phyloP scores from a whole-genome alignment of 2,329 filamentous ascomycete species.

The Ophiostoma piceae region DNA sequence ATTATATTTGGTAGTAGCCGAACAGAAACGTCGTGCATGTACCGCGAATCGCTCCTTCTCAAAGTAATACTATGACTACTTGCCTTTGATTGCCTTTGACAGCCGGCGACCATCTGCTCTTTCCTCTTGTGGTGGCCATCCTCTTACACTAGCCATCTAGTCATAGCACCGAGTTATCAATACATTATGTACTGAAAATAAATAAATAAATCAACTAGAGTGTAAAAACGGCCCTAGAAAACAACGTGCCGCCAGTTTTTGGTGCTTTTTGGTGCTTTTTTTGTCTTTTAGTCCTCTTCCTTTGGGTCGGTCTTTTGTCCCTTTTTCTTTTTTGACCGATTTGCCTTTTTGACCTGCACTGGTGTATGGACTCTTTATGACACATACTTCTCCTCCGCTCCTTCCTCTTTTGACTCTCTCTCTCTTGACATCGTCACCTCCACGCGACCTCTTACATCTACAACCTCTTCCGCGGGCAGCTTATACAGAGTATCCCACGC shows the following conservation, averaged over 20 bases:
- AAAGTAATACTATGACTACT: not conserved
- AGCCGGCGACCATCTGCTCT: not conserved
- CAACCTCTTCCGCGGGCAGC: slow-evolving; percentile 13
- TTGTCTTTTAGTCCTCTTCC: slow-evolving; percentile 3
- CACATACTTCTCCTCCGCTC: slow-evolving; percentile 11
- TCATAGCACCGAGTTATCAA: slow-evolving; percentile 17
- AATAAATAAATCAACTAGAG: slow-evolving; percentile 17
- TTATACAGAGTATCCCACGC: slow-evolving; percentile 14
- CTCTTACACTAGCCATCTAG: slow-evolving; percentile 13
- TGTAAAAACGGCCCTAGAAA: slow-evolving; percentile 22
- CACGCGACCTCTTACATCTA: slow-evolving; percentile 17
- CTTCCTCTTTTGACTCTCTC: slow-evolving; percentile 5
- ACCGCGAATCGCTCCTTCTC: slow-evolving; percentile 4
- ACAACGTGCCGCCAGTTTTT: slow-evolving; percentile 19
- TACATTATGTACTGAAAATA: slow-evolving; percentile 1
- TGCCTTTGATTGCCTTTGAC: not conserved
- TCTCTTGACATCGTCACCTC: slow-evolving; percentile 18
- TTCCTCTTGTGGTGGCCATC: not conserved
- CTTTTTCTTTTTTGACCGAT: slow-evolving; percentile 3
- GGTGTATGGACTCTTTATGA: not conserved
- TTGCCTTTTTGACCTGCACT: not conserved
- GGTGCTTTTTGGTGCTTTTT: not conserved
- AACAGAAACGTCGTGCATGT: not conserved
- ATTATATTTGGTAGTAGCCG: slow-evolving; percentile 5
- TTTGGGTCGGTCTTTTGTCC: not conserved